Evolutionary conservation across 208 protist species (phyloP).

Genomic region (Kentomonas sorsogonicus): DNA sequence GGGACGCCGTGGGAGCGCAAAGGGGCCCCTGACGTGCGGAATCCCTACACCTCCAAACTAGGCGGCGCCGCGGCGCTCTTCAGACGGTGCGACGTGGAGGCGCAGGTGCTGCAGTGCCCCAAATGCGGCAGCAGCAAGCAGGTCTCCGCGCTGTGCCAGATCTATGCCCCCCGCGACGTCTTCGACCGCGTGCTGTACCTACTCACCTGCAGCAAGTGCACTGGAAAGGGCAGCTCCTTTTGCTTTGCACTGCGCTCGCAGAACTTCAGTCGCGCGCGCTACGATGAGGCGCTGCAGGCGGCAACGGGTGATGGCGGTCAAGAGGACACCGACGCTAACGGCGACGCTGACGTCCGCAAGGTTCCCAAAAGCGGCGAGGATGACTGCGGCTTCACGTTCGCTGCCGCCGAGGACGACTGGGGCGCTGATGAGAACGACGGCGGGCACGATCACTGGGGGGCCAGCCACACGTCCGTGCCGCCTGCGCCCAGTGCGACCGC

Average conservation of each 20-base stretch:
- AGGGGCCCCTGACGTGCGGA: slow-evolving; percentile 29
- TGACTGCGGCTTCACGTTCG: slow-evolving; percentile 32
- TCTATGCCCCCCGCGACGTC: slow-evolving; percentile 71
- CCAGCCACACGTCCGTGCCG: background rate
- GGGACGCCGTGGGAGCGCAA: slow-evolving; percentile 32
- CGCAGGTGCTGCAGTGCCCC: slow-evolving; percentile 51
- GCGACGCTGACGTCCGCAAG: too few species aligned
- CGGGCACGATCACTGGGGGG: background rate
- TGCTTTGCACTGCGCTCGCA: slow-evolving; percentile 78
- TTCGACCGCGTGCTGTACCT: slow-evolving; percentile 85
- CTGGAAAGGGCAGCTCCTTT: slow-evolving; percentile 23
- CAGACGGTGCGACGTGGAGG: slow-evolving; percentile 22
- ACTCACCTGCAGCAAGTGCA: slow-evolving; percentile 32
- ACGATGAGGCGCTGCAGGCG: slow-evolving; percentile 26
- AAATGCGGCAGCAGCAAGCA: slow-evolving; percentile 47
- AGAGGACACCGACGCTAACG: slow-evolving; percentile 7
- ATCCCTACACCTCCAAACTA: slow-evolving; percentile 60
- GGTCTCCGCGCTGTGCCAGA: slow-evolving; percentile 63
- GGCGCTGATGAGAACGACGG: slow-evolving; percentile 19
- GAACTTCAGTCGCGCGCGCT: slow-evolving; percentile 73
- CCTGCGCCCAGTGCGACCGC: background rate
- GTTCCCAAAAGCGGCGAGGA: too few species aligned
- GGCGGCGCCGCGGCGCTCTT: slow-evolving; percentile 62
- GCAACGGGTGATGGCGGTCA: background rate
- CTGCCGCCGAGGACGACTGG: slow-evolving; percentile 41